These are phyloP conservation scores for Exophiala sp. DNA, from an alignment of 2,329 filamentous ascomycete species.

Conservation along the genomic window DNA sequence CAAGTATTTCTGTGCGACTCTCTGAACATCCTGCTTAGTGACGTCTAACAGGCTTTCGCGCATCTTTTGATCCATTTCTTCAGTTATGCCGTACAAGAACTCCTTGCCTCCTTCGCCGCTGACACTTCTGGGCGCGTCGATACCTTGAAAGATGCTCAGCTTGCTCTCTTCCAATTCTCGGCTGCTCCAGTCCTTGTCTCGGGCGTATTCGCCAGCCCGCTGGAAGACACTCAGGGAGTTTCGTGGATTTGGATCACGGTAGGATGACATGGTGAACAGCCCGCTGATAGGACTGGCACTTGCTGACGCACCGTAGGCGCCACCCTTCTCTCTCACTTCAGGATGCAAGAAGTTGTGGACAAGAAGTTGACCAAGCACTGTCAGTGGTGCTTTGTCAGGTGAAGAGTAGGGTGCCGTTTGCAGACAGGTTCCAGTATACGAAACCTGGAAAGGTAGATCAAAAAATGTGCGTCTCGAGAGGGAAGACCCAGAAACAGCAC, in stretches of 20 bases:
- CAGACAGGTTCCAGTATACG: constrained; percentile 80
- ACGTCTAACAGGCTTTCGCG: constrained; percentile 85
- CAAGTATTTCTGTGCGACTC: constrained; percentile 77
- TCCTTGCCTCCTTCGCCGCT: constrained; percentile 81
- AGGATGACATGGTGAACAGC: constrained; percentile 91
- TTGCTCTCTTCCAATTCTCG: constrained; percentile 94
- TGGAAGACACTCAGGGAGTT: constrained; percentile 85
- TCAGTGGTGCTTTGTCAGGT: constrained; percentile 71
- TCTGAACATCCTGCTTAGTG: constrained; percentile 71
- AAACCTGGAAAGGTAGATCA: constrained; percentile 93
- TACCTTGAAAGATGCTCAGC: constrained; percentile 83
- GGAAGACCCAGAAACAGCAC: constrained; percentile 35
- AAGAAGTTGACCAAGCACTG: constrained; percentile 84
- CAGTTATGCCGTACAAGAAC: constrained; percentile 80
- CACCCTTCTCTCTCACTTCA: constrained; percentile 95
- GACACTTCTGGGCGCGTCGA: constrained; percentile 85
- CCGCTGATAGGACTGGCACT: constrained; percentile 77
- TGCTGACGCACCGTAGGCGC: constrained; percentile 90
- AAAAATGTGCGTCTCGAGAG: constrained; percentile 72
- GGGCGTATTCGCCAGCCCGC: constrained; percentile 77
- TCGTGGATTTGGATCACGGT: constrained; percentile 90
- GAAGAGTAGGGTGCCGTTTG: constrained; percentile 81
- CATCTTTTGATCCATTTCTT: constrained; percentile 83
- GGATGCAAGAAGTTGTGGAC: constrained; percentile 97
- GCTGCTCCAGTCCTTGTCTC: constrained; percentile 74